A percentile compares a stretch with the other conserved stretches of the same genome.
Evolutionary conservation across 768 basidiomycete genomes (phyloP).

Genomic region (Hortiboletus campestris): DNA sequence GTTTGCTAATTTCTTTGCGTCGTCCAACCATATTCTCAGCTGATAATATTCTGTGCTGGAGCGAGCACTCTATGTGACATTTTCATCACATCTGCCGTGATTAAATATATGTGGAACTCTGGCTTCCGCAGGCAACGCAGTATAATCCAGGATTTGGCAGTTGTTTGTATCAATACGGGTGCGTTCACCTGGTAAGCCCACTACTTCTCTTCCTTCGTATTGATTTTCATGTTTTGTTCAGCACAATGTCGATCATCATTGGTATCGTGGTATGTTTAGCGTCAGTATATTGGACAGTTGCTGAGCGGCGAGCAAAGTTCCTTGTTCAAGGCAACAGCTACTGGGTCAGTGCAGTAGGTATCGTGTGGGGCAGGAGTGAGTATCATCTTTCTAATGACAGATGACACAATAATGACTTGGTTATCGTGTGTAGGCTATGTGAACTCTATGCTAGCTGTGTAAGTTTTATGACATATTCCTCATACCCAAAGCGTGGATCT

Average conservation of each 20-base stretch:
- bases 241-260: neutral
- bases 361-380: slow-evolving; percentile 4
- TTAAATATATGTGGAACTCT: slow-evolving; percentile 17
- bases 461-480: neutral
- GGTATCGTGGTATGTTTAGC: neutral
- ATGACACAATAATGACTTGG: neutral
- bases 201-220: too few relatives aligned
- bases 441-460: slow-evolving; percentile 16
- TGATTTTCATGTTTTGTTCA: neutral
- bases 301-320: neutral
- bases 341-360: slow-evolving; percentile 5
- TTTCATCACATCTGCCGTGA: slow-evolving; percentile 1
- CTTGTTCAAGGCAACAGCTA: slow-evolving; percentile 1
- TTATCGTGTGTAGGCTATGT: slow-evolving; percentile 3
- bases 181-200: slow-evolving; percentile 9
- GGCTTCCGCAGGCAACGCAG: slow-evolving; percentile 4
- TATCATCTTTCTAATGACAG: neutral
- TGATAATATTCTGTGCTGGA: neutral
- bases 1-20: neutral
- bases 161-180: slow-evolving; percentile 13
- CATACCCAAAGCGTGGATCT: neutral
- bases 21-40: neutral
- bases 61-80: slow-evolving; percentile 6
- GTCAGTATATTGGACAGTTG: too few relatives aligned
- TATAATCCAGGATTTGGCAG: slow-evolving; percentile 10